Conservation (phyloP, 2,329 filamentous ascomycete genomes). For the Ceratocystiopsis brevicomis region DNA sequence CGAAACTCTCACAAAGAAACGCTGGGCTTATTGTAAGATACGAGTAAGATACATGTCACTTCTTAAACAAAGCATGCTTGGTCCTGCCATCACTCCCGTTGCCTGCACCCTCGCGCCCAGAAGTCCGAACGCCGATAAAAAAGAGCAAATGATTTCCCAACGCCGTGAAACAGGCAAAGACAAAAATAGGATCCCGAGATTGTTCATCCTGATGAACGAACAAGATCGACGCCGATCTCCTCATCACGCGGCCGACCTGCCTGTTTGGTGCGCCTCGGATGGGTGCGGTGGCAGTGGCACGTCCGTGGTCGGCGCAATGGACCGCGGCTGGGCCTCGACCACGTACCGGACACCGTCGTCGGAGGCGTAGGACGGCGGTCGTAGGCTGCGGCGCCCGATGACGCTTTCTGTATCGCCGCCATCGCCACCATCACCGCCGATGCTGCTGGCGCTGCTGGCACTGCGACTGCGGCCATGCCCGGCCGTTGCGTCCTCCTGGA, state of each 20-base stretch:
- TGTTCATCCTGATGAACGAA: background rate
- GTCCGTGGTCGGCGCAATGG: conserved; percentile 28
- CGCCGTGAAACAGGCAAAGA: background rate
- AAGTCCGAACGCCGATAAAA: no score
- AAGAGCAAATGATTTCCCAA: no score
- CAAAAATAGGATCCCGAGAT: background rate
- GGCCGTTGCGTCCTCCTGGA: conserved; percentile 8
- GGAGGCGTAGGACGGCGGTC: conserved; percentile 59
- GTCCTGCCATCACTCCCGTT: no score
- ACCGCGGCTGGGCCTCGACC: conserved; percentile 44
- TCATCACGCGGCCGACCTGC: conserved; percentile 12
- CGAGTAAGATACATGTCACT: no score
- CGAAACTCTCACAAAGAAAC: no score
- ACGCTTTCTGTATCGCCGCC: conserved; percentile 4
- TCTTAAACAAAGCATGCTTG: no score
- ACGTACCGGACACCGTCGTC: conserved; percentile 60
- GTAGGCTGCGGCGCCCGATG: conserved; percentile 11
- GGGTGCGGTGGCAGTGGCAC: conserved; percentile 28
- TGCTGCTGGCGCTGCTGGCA: conserved; percentile 8
- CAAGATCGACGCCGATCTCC: background rate
- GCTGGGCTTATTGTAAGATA: no score
- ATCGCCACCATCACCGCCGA: no score
- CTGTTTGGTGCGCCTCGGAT: conserved; percentile 21
- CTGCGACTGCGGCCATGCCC: background rate
- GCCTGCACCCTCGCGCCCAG: no score